These are phyloP conservation scores for Gnaphalium uliginosum DNA, from an alignment of 129 eudicot species.

Conservation along the genomic window DNA sequence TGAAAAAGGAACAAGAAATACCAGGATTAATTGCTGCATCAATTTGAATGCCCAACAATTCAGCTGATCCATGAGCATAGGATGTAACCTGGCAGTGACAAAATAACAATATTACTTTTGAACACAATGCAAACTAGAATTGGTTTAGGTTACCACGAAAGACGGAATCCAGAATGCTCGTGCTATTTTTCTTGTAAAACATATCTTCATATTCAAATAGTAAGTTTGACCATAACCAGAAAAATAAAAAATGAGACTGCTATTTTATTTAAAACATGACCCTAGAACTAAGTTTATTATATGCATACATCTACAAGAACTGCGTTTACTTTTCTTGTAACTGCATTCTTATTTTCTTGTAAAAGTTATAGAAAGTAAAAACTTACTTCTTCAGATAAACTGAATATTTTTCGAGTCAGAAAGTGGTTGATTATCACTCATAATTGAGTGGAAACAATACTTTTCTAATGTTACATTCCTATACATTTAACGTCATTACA, in stretches of 20 bases:
- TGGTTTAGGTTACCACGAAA: background rate
- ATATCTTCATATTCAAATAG: background rate
- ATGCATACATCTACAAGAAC: conserved; percentile 12
- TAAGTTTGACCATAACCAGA: background rate
- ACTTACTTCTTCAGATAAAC: conserved; percentile 11
- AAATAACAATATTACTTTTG: background rate
- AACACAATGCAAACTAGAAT: background rate
- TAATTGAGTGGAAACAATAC: background rate
- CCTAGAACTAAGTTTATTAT: background rate
- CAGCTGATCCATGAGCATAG: conserved; percentile 94
- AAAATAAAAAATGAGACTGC: background rate
- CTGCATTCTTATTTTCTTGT: conserved; percentile 1
- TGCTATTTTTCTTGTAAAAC: conserved; percentile 2
- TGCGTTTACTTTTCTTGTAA: background rate
- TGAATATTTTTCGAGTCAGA: background rate
- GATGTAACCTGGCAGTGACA: conserved; percentile 73
- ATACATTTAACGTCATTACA: conserved; percentile 5
- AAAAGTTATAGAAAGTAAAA: background rate
- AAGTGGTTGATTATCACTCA: background rate
- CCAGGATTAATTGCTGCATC: conserved; percentile 99
- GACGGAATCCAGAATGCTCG: background rate
- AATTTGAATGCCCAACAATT: conserved; percentile 93
- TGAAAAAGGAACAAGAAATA: conserved; percentile 18
- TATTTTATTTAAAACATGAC: background rate
- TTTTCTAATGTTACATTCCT: conserved; percentile 15